Evolutionary conservation across 345 rosid genomes (phyloP).

Genomic region (Syzygium oleosum): DNA sequence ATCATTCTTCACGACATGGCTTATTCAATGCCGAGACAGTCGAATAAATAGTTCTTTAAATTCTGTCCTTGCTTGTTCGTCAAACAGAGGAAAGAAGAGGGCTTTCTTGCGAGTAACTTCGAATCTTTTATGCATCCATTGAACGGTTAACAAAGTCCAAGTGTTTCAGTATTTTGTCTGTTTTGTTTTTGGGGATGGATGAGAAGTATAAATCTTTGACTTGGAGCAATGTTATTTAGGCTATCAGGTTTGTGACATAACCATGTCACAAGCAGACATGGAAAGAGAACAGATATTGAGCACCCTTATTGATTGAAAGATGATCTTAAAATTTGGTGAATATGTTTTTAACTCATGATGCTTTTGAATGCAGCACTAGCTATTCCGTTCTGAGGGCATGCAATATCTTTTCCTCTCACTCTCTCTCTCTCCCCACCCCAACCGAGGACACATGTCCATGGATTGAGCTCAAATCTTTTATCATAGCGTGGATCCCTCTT

Average conservation of each 20-base stretch:
- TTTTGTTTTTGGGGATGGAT: neutral
- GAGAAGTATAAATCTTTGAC: neutral
- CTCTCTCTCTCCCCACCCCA: neutral
- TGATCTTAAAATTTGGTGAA: neutral
- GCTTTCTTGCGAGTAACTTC: neutral
- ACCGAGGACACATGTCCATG: neutral
- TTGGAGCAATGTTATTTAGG: neutral
- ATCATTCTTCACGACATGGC: neutral
- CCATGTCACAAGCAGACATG: neutral
- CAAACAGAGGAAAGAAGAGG: neutral
- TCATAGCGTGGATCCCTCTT: neutral
- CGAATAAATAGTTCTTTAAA: neutral
- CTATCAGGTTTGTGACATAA: neutral
- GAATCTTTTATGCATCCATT: neutral
- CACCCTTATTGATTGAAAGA: neutral
- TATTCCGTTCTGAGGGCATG: neutral
- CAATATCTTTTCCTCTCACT: neutral
- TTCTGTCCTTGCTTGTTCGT: neutral
- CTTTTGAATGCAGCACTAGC: neutral
- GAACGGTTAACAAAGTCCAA: neutral
- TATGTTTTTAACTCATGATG: neutral
- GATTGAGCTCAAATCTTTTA: neutral
- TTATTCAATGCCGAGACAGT: neutral
- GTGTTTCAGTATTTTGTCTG: neutral
- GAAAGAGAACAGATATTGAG: neutral